Evolutionary conservation across 176 grass and related monocot genomes (phyloP).

Genomic region (Bromus sterilis): DNA sequence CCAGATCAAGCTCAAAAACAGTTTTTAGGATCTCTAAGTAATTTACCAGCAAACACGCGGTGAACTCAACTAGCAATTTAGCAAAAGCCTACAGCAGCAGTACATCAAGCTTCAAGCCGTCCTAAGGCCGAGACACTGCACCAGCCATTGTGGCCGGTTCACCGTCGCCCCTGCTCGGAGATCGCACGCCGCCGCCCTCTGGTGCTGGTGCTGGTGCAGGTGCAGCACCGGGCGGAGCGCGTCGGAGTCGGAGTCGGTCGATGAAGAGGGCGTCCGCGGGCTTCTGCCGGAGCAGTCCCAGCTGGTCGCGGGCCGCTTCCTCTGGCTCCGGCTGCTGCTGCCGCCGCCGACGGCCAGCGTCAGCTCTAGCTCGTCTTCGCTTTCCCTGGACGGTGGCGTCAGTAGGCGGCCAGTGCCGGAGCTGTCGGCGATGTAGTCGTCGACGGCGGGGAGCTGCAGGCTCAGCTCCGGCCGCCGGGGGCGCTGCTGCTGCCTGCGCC

Average conservation of each 20-base stretch:
- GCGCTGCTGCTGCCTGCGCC: constrained; percentile 24
- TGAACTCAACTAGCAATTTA: neutral
- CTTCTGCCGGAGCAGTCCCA: constrained; percentile 34
- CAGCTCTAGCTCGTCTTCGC: constrained; percentile 34
- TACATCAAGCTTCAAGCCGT: constrained; percentile 24
- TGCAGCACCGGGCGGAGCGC: neutral
- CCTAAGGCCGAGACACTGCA: constrained; percentile 41
- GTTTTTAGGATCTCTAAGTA: too few species aligned
- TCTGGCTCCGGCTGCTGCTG: neutral
- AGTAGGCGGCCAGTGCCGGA: neutral
- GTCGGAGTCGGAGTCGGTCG: neutral
- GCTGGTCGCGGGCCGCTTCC: constrained; percentile 1
- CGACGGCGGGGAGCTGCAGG: constrained; percentile 31
- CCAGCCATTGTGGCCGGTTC: constrained; percentile 33
- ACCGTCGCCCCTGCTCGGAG: constrained; percentile 10
- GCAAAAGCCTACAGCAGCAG: neutral
- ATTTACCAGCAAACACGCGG: neutral
- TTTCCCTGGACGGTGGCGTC: neutral
- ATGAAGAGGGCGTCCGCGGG: constrained; percentile 14
- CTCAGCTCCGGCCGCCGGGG: constrained; percentile 5
- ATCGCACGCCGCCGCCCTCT: constrained; percentile 2
- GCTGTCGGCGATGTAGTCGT: neutral
- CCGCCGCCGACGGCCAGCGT: constrained; percentile 42
- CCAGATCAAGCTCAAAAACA: neutral
- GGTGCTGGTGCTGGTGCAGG: constrained; percentile 22